Evolutionary conservation across 2,329 filamentous ascomycete genomes (phyloP), one percentile per base, ranked within the genome.

Genomic region (Didymella sp.): DNA sequence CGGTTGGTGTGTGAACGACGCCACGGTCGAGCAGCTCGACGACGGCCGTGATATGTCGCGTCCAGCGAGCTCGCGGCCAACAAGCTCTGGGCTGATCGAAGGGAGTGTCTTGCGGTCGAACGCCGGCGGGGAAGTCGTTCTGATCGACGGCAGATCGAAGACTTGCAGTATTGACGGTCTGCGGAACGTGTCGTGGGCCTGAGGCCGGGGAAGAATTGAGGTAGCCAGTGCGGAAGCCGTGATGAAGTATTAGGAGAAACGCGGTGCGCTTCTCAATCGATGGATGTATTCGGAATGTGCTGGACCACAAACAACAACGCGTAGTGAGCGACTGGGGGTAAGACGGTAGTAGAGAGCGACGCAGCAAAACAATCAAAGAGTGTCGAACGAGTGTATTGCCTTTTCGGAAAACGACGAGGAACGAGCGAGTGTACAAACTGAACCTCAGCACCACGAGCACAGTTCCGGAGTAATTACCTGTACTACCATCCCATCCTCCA

Each of bases 201-300:
- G 81, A 64, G 84, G 82, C 82, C 82, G 79, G 71, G 84, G 85
- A 56, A 85, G 78, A 71, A 85, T 75, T 30, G 75, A 77, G 70
- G 82, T 81, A 77, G 83, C 83, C 76, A 86, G 82, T 71, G 83
- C 82, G 76, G 82, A 86, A 79, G 84, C 81, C 81, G 81, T 84
- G 68, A 47, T 76, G 69, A 40, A 54, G 60, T 66, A 66, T 30
- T 56, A 55, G 43, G 73, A 76, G 73, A 75, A 74, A 76, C 73
- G 73, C 71, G 61, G 62, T 56, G 49, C 73, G 72, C 69, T 68
- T 63, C 74, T 75, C 69, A 58, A 45, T 43, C 41, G 53, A 46
- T 42, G 22, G 38, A 47, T 43, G 58, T 52, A 56, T 40, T 51
- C 58, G 50, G 30, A 51, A 55, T 50, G 45, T 43, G 51, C 57